phyloP scores from a whole-genome alignment of 768 basidiomycete species.

The Hericium coralloides region DNA sequence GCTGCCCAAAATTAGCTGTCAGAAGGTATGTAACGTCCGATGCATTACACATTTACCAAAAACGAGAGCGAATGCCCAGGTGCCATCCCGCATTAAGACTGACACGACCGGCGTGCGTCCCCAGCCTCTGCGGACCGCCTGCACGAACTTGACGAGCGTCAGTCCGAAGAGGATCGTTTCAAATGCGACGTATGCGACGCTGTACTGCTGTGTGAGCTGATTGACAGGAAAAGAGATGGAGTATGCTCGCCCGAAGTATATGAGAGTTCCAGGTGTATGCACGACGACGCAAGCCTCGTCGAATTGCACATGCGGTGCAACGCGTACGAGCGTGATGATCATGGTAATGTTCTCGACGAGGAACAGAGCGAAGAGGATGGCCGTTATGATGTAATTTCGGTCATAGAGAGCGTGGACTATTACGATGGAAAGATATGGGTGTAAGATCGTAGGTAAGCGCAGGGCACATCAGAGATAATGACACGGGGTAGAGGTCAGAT shows the following conservation, averaged over 20 bases:
- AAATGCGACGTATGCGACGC: slow-evolving; percentile 16
- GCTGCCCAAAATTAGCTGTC: background rate
- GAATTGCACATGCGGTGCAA: slow-evolving; percentile 4
- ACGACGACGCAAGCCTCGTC: slow-evolving; percentile 5
- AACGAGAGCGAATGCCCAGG: slow-evolving; percentile 19
- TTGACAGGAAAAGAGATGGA: background rate
- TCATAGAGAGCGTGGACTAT: slow-evolving; percentile 13
- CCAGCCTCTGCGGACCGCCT: slow-evolving; percentile 15
- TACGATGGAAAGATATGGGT: background rate
- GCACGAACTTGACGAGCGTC: slow-evolving; percentile 16
- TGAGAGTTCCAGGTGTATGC: slow-evolving; percentile 3
- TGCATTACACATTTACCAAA: slow-evolving; percentile 12
- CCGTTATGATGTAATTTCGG: slow-evolving; percentile 4
- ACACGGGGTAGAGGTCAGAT: background rate
- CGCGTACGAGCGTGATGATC: slow-evolving; percentile 3
- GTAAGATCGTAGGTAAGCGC: background rate
- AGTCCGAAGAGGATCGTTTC: slow-evolving; percentile 19
- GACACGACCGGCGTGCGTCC: slow-evolving; percentile 14
- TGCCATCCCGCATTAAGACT: slow-evolving; percentile 19
- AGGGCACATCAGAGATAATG: background rate
- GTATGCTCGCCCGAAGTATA: slow-evolving; percentile 8
- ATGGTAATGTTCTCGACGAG: slow-evolving; percentile 8
- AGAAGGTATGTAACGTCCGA: background rate
- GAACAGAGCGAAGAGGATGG: slow-evolving; percentile 1
- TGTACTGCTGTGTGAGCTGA: background rate